Evolutionary conservation across 768 basidiomycete genomes (phyloP), one percentile per base, ranked within the genome.

Genomic region (Lyophyllum semitale): DNA sequence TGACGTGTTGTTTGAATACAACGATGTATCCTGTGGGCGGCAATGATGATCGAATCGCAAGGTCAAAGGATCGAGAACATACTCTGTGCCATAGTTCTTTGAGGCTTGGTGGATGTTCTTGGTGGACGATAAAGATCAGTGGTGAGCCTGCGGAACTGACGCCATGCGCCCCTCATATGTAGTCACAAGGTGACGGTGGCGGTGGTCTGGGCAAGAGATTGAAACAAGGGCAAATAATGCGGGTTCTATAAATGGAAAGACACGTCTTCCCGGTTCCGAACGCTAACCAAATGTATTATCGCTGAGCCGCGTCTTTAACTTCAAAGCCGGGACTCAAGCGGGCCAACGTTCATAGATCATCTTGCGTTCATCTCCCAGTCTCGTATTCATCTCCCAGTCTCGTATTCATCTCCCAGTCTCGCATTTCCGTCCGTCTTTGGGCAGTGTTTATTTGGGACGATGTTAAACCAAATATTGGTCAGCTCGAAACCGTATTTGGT

Each of bases 1-100:
- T 64, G 37, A 73, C 80, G 25, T 53, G 42, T 2, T 77, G 66
- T 66, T 83, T 84, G 72, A 86, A 85, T 7, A 82, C 73, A 38
- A 86, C 76, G 51, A 84, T 84, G 62, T 75, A 84, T 59, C 68
- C 83, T 84, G 53, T 22, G 22, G 46, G 29, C 18, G 37, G 22
- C 17, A 13, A 11, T n/a, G 27, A 29, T 30, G 27, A 33, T 32
- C 20, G 8, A 40, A 23, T 32, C 17, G 23, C 15, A 22, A 30
- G 33, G n/a, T 9, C 17, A 2, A 27, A 27, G 15, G 4, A 38
- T 38, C 2, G 20, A 30, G 22, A 18, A 55, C 15, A 2, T 20
- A 52, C 45, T 52, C 51, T 37, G 25, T 30, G 60, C 48, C 55
- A 60, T 60, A 42, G 13, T 49, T 33, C 15, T 27, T 12, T 11